Evolutionary conservation across 2,329 filamentous ascomycete genomes (phyloP).

Genomic region (Ophiognomonia clavigignenti-juglandacearum): DNA sequence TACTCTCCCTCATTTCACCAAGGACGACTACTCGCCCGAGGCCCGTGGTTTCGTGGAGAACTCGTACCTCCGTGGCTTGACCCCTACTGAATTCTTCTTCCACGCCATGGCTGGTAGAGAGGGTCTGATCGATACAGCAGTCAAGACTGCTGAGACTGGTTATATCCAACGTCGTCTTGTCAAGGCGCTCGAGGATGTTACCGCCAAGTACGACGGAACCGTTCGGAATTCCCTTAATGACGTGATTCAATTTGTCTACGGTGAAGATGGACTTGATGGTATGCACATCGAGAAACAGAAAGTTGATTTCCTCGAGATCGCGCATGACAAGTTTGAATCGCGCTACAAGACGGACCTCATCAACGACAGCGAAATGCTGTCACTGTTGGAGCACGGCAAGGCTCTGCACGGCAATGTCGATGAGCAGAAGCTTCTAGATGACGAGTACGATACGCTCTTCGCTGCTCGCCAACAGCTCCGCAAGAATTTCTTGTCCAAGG

Average conservation of each 20-base stretch:
- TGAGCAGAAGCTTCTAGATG: conserved; percentile 80
- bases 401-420: conserved; percentile 85
- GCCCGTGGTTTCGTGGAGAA: conserved; percentile 98
- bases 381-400: conserved; percentile 77
- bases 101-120: conserved; percentile 99
- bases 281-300: conserved; percentile 90
- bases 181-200: conserved; percentile 96
- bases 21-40: conserved; percentile 97
- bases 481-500: conserved; percentile 51
- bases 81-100: conserved; percentile 97
- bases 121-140: conserved; percentile 98
- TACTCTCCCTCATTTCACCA: conserved; percentile 94
- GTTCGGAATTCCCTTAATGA: conserved; percentile 96
- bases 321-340: conserved; percentile 70
- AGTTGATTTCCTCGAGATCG: conserved; percentile 80
- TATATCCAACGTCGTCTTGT: conserved; percentile 98
- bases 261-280: conserved; percentile 93
- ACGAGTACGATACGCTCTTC: conserved; percentile 76
- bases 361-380: conserved; percentile 51
- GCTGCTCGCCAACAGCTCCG: conserved; percentile 74
- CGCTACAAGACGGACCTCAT: conserved; percentile 86
- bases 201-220: conserved; percentile 95
- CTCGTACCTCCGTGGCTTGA: conserved; percentile 92
- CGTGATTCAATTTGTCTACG: conserved; percentile 94
- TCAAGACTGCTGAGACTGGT: conserved; percentile 98